Base-by-base conservation (phyloP, 208 protist genomes). In the Leishmania braziliensis region DNA sequence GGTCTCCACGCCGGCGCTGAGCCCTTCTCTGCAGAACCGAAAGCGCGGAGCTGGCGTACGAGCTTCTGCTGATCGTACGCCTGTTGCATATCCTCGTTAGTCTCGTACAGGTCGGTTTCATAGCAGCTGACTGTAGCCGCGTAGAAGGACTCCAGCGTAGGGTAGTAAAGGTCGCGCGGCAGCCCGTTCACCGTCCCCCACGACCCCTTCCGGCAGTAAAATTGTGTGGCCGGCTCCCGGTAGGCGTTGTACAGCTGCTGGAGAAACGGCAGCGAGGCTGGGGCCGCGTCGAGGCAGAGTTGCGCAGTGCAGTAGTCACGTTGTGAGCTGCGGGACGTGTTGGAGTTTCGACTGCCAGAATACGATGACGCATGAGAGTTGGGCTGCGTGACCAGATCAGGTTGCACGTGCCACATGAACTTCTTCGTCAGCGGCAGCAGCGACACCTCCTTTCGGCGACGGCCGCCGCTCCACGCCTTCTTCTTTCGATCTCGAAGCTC, bases 191-290 rank as follows among this genome's bases (percentile, higher is more conserved):
- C 1, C 70, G 70, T 8, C 75, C 77, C 68, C 80, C 84, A 76
- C 14, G 80, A 84, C 14, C 73, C 82, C 36, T 77, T 79, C 53
- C 88, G 82, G 62, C 82, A 84, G 84, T 88, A 89, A 56, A 86
- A 91, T 46, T 84, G 84, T 71, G 85, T 84, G 72, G 54, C 78
- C 16, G 81, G 81, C 46, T 91, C 85, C 65, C 83, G 82, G 39
- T 83, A 86, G 46, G 83, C 81, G 39, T 80, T 73, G 72, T 86
- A 86, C 43, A 91, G 80, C 83, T 89, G 88, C 76, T 86, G 83
- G 60, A 89, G 80, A 33, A 91, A 80, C n/a, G 88, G 73, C 54
- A 80, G 20, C n/a, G 60, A n/a, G 9, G 81, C 74, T 6, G 81
- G 81, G 2, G 62, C 33, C 9, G 69, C 81, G 68, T 75, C 73